Base-by-base conservation (phyloP, 495 filamentous ascomycete genomes). In the Tuber aestivum region DNA sequence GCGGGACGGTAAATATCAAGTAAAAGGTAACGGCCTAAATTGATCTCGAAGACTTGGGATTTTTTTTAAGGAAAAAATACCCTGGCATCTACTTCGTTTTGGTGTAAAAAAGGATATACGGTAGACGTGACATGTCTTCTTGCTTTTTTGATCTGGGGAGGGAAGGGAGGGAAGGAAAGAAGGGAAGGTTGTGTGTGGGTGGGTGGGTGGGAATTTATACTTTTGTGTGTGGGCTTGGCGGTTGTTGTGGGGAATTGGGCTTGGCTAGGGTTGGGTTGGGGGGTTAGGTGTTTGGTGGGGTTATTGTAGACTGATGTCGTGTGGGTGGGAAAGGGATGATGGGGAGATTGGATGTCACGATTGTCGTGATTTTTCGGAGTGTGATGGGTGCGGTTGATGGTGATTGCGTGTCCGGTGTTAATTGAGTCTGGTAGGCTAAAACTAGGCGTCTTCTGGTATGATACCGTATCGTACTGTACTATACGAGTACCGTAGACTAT, bases 121-220 rank as follows among this genome's bases (percentile, higher is more conserved):
- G 56, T 65, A 65, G 56, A 65, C 56, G 56, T 65, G 56, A 65
- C 56, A 65, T 65, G 56, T 65, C 56, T 65, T 65, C 56, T 65
- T 65, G 56, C 56, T 65, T 65, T 65, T 65, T 65, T 65, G 56
- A 65, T 65, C 56, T 65, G 56, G 14, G 2, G 56, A 12, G 23
- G 50, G 50, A 14, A 10, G 6, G 6, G 48, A n/a, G 48, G 27
- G 27, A 56, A 12, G 12, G 56, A 65, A 65, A 21, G 27, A 5
- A 5, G 18, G 56, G 56, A 16, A 3, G 14, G n/a, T 10, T n/a
- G n/a, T n/a, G n/a, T 56, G 6, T 7, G 45, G 48, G 23, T 50
- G 48, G 45, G 16, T 1, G 16, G 18, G 21, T 50, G 23, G 48
- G 16, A 6, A 65, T 65, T 65, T 65, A 65, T 65, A 65, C n/a